Conservation (phyloP, 495 filamentous ascomycete genomes). For the Platismatia glauca region DNA sequence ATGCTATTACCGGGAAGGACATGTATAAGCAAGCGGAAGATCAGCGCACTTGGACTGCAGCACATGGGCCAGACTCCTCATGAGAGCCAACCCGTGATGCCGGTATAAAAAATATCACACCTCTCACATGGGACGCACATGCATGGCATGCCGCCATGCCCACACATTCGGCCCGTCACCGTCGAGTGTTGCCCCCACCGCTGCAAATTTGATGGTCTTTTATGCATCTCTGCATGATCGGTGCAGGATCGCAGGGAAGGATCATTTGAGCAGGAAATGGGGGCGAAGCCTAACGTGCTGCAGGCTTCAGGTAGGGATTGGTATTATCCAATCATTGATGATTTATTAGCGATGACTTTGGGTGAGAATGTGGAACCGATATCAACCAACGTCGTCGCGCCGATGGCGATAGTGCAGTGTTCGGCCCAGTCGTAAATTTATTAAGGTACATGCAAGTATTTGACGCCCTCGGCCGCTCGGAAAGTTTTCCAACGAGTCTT, state of each 20-base stretch:
- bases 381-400: neutral
- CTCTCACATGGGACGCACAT: neutral
- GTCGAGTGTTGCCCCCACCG: neutral
- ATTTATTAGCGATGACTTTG: neutral
- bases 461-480: slow-evolving; percentile 5
- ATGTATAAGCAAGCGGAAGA: neutral
- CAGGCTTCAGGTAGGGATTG: neutral
- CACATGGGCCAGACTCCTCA: no score
- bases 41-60: neutral
- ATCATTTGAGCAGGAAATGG: neutral
- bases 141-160: neutral
- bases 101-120: no score
- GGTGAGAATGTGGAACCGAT: neutral
- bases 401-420: neutral
- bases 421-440: neutral
- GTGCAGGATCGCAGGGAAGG: no score
- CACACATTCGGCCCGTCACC: neutral
- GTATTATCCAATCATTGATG: neutral
- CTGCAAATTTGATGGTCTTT: neutral
- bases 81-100: no score
- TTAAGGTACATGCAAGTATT: slow-evolving; percentile 4
- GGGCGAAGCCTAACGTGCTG: neutral
- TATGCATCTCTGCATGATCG: neutral
- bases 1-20: no score
- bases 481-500: slow-evolving; percentile 3